Base-by-base conservation (phyloP, 2,329 filamentous ascomycete genomes). In the Fusarium sp. region DNA sequence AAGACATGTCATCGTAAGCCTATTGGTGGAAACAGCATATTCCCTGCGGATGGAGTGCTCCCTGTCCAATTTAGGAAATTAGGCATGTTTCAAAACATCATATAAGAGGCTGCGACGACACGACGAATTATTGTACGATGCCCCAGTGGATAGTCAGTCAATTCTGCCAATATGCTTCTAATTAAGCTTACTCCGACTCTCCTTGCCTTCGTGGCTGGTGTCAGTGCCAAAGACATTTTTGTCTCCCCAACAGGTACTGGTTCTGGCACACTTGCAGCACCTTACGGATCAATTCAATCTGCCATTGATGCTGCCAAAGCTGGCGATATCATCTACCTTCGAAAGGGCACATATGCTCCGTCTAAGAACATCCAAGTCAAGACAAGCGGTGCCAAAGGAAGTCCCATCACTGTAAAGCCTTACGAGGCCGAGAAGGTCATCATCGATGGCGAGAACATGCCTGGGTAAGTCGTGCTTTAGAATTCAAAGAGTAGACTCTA, bases 291-390 rank as follows among this genome's bases (percentile, higher is more conserved):
- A 2, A 85, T 85, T 23, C 84, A 85, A 71, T 75, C 77, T 5
- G 84, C 83, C 1, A 79, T 85, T 7, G 72, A 84, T 67, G 79
- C 77, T 25, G 84, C 83, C 16, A 78, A 76, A 10, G 81, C 84
- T 28, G 84, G 84, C 8, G 83, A 84, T 58, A 81, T 77, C 9
- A 83, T 85, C 39, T 80, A 81, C 45, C 76, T 85, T 6, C 80
- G 81, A 10, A 82, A 82, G 11, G 83, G 84, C 55, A 83, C 78
- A n/a, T 85, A 85, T 75, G 74, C 77, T 42, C 81, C 80, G 0
- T 81, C 80, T 1, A 79, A 78, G 37, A 85, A 85, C 72, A 83
- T 85, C 46, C 82, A 85, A 68, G 79, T 85, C 72, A 81, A 76
- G 44, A 81, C 81, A 58, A 80, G 79, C 34, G 83, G 84, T 26